Conservation (phyloP, 2,329 filamentous ascomycete genomes). For the Monosporascus sp. region DNA sequence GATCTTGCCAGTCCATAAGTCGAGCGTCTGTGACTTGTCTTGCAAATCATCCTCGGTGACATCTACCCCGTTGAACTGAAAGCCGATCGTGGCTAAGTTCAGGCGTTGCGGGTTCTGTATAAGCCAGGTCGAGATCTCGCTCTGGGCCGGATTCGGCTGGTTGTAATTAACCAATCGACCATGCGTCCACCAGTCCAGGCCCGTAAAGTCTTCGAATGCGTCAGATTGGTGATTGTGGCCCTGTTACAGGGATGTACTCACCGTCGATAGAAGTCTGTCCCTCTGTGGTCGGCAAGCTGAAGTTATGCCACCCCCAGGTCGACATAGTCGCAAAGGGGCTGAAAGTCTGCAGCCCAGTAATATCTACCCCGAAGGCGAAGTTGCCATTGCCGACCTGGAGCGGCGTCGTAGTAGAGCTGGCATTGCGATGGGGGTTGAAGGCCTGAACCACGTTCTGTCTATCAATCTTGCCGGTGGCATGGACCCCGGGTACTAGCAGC, state of each 20-base stretch:
- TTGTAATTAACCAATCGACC: slow-evolving; percentile 35
- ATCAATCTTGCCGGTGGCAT: slow-evolving; percentile 17
- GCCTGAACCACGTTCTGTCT: slow-evolving; percentile 29
- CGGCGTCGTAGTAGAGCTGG: slow-evolving; percentile 43
- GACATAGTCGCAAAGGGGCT: slow-evolving; percentile 41
- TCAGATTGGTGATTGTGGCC: slow-evolving; percentile 3
- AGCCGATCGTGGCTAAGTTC: slow-evolving; percentile 42
- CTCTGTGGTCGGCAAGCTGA: slow-evolving; percentile 35
- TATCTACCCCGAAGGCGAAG: slow-evolving; percentile 42
- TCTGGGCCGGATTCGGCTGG: slow-evolving; percentile 34
- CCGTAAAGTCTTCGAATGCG: slow-evolving; percentile 29
- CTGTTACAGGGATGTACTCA: slow-evolving; percentile 8
- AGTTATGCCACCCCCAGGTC: slow-evolving; percentile 46
- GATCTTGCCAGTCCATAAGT: slow-evolving; percentile 42
- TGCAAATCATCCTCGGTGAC: slow-evolving; percentile 35
- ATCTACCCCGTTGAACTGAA: slow-evolving; percentile 34
- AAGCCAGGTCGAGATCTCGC: slow-evolving; percentile 37
- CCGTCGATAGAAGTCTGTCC: slow-evolving; percentile 31
- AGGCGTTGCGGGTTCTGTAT: slow-evolving; percentile 46
- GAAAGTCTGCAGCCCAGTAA: slow-evolving; percentile 42
- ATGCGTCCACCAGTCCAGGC: slow-evolving; percentile 38
- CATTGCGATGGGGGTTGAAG: slow-evolving; percentile 43
- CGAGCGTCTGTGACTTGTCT: slow-evolving; percentile 36
- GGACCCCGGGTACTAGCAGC: slow-evolving; percentile 2
- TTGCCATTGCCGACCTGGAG: slow-evolving; percentile 46